phyloP scores from a whole-genome alignment of 768 basidiomycete species.

The Lentinula detonsa region DNA sequence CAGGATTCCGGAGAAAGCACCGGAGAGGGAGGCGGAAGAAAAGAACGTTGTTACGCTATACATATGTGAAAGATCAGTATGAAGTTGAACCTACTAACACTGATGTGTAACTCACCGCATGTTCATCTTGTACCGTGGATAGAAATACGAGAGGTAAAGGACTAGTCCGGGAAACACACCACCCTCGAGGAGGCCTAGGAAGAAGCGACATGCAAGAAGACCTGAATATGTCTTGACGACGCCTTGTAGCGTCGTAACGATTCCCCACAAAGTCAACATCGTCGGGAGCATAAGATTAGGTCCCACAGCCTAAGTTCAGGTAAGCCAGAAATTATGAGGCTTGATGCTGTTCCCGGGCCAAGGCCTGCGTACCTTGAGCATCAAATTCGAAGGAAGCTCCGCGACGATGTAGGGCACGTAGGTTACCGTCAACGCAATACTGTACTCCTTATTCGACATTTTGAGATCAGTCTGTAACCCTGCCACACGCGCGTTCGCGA shows the following conservation, averaged over 20 bases:
- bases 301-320: constrained; percentile 37
- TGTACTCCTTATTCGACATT: constrained; percentile 44
- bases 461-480: constrained; percentile 50
- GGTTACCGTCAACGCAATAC: constrained; percentile 41
- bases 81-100: constrained; percentile 21
- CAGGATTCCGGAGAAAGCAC: constrained; percentile 55
- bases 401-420: constrained; percentile 51
- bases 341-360: background rate
- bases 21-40: constrained; percentile 29
- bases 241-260: constrained; percentile 60
- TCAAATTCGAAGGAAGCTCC: constrained; percentile 56
- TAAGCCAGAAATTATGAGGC: background rate
- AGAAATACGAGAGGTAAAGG: constrained; percentile 23
- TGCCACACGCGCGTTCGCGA: constrained; percentile 55
- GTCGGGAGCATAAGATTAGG: constrained; percentile 51
- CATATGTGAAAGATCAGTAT: constrained; percentile 19
- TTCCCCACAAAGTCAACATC: constrained; percentile 61
- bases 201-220: constrained; percentile 43
- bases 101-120: constrained; percentile 29
- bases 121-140: constrained; percentile 44
- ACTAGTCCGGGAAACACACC: constrained; percentile 47
- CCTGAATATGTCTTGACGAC: constrained; percentile 39
- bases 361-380: constrained; percentile 38
- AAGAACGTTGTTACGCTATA: constrained; percentile 24
- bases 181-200: constrained; percentile 47